These are phyloP conservation scores for Populus hybrid DNA, from an alignment of 441 rosid genomes.

Conservation along the genomic window DNA sequence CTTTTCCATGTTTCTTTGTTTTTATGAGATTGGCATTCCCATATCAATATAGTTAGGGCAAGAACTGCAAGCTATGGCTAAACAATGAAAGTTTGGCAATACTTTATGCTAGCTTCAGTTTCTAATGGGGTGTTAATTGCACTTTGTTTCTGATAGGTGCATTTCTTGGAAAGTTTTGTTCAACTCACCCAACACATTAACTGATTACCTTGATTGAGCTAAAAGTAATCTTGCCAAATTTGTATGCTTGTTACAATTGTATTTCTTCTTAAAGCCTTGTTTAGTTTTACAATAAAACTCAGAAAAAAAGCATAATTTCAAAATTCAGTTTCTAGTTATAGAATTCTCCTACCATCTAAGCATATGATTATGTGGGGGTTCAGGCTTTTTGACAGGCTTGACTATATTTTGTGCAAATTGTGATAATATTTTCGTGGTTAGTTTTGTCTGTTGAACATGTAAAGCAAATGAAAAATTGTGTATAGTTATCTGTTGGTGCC, in stretches of 20 bases:
- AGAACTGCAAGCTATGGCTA: not conserved
- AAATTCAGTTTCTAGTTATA: no score
- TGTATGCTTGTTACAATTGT: no score
- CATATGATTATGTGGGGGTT: no score
- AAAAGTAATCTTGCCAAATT: no score
- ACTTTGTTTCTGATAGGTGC: not conserved
- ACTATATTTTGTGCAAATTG: not conserved
- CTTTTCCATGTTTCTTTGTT: constrained; percentile 2
- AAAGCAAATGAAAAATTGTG: not conserved
- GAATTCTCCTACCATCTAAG: no score
- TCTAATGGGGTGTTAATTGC: not conserved
- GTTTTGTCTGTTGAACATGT: not conserved
- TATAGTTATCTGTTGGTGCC: not conserved
- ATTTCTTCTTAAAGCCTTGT: not conserved
- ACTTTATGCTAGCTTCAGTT: not conserved
- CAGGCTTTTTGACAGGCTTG: not conserved
- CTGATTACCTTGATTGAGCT: no score
- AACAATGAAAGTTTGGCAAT: not conserved
- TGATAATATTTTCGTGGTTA: not conserved
- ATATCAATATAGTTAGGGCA: not conserved
- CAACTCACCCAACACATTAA: not conserved
- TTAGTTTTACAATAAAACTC: not conserved
- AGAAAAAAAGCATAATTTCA: no score
- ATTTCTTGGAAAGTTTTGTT: not conserved
- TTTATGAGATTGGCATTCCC: not conserved